Evolutionary conservation across 169 alveolate species (phyloP).

Genomic region (Plasmodium relictum): DNA sequence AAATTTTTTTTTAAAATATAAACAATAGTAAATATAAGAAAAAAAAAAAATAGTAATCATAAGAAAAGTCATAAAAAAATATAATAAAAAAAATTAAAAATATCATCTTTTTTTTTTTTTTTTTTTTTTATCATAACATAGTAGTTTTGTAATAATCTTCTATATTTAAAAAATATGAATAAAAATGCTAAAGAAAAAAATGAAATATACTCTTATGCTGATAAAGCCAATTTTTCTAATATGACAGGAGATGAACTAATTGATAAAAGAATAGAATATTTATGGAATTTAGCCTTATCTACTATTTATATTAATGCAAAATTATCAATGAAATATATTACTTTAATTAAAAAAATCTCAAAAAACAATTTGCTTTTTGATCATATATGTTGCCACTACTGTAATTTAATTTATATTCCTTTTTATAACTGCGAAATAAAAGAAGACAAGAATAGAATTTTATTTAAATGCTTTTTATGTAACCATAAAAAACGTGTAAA

Average conservation of each 20-base stretch:
- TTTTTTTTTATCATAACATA: too few species aligned
- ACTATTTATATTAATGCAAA: slow-evolving; percentile 48
- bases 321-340: slow-evolving; percentile 65
- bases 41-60: too few species aligned
- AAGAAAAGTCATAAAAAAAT: too few species aligned
- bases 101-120: too few species aligned
- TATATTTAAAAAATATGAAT: neutral
- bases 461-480: slow-evolving; percentile 41
- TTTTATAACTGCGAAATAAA: slow-evolving; percentile 64
- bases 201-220: neutral
- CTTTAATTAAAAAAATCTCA: slow-evolving; percentile 60
- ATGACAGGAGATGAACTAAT: slow-evolving; percentile 19
- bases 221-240: slow-evolving; percentile 8
- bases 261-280: slow-evolving; percentile 45
- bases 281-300: slow-evolving; percentile 75
- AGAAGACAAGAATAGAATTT: slow-evolving; percentile 4
- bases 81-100: too few species aligned
- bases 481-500: slow-evolving; percentile 28
- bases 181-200: slow-evolving; percentile 32
- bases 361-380: slow-evolving; percentile 29
- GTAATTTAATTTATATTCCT: slow-evolving; percentile 74
- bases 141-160: too few species aligned
- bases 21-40: too few species aligned
- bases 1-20: too few species aligned
- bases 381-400: slow-evolving; percentile 58